Base-by-base conservation (phyloP, 2,329 filamentous ascomycete genomes). In the Talaromyces sp. region DNA sequence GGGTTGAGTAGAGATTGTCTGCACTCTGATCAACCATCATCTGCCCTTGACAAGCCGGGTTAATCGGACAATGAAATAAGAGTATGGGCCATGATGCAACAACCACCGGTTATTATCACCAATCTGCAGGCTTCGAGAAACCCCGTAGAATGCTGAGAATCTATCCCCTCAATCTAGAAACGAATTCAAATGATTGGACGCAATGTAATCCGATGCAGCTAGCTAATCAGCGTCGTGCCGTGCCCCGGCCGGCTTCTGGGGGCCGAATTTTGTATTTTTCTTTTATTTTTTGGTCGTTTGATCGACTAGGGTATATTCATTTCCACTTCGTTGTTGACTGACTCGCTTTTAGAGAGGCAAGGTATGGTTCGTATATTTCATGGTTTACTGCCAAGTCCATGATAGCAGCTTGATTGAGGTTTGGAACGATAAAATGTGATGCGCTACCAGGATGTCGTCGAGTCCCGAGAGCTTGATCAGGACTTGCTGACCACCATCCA, bases 61-160 rank as follows among this genome's bases (percentile, higher is more conserved):
- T 6, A 25, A 48, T 42, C 39, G 39, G 39, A 48, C 28, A 6
- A 28, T 28, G 28, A 3, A 28, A 28, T 28, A 28, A 6, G 28
- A 6, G 6, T 16, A 50, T 50, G 6, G 14, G n/a, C 11, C 21
- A 48, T 12, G 21, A 48, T 16, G 12, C 23, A 28, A 16, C 12
- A 16, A 48, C 14, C 12, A 48, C 12, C 6, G n/a, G n/a, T n/a
- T n/a, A n/a, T n/a, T n/a, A 18, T n/a, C 3, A 12, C 14, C 21
- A 18, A 23, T 44, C 18, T 50, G 16, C 48, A 28, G 28, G 50
- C 50, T 54, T 54, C 50, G 31, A 54, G 50, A 54, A 54, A 35
- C 50, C 31, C 50, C 50, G 14, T 23, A 23, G 50, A n/a, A n/a
- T n/a, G n/a, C n/a, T n/a, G n/a, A n/a, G n/a, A 54, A 54, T 52